Conservation (phyloP, 192 early-diverging fungal genomes). For the Jimgerdemannia lactiflua region DNA sequence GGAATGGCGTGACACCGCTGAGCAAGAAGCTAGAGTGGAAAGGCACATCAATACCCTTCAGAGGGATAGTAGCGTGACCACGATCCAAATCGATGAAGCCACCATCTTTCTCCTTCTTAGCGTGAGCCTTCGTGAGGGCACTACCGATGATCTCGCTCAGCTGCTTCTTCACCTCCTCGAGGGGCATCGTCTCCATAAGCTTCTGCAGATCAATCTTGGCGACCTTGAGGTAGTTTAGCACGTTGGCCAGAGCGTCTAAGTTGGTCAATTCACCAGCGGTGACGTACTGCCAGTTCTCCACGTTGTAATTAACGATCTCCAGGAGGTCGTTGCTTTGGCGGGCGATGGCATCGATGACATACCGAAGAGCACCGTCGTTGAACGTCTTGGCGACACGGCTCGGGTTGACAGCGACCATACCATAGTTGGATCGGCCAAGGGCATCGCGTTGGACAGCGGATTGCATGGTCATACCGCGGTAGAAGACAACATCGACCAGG, state of each 20-base stretch:
- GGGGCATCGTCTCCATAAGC: slow-evolving; percentile 79
- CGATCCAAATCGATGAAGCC: slow-evolving; percentile 76
- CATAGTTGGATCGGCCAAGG: slow-evolving; percentile 82
- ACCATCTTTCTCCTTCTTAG: slow-evolving; percentile 54
- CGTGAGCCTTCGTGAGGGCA: slow-evolving; percentile 61
- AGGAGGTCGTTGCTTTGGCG: slow-evolving; percentile 72
- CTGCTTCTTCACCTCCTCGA: slow-evolving; percentile 82
- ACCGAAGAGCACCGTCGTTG: slow-evolving; percentile 79
- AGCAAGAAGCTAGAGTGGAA: slow-evolving; percentile 96
- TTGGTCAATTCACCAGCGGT: slow-evolving; percentile 83
- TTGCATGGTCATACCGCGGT: slow-evolving; percentile 99
- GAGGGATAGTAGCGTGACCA: slow-evolving; percentile 87
- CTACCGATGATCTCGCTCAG: slow-evolving; percentile 76
- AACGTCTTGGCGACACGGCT: slow-evolving; percentile 83
- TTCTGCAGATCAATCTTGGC: slow-evolving; percentile 85
- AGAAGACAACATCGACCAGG: slow-evolving; percentile 89
- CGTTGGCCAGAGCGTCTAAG: slow-evolving; percentile 77
- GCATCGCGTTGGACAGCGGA: slow-evolving; percentile 81
- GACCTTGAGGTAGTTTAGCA: slow-evolving; percentile 86
- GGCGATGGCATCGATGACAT: slow-evolving; percentile 81
- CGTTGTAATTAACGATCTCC: slow-evolving; percentile 98
- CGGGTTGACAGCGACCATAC: slow-evolving; percentile 95
- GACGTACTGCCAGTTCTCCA: slow-evolving; percentile 96
- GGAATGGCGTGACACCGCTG: slow-evolving; percentile 91
- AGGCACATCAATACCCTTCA: slow-evolving; percentile 93